Evolutionary conservation across 2,329 filamentous ascomycete species (phyloP).

Genomic region (Gnomoniopsis smithogilvyi): DNA sequence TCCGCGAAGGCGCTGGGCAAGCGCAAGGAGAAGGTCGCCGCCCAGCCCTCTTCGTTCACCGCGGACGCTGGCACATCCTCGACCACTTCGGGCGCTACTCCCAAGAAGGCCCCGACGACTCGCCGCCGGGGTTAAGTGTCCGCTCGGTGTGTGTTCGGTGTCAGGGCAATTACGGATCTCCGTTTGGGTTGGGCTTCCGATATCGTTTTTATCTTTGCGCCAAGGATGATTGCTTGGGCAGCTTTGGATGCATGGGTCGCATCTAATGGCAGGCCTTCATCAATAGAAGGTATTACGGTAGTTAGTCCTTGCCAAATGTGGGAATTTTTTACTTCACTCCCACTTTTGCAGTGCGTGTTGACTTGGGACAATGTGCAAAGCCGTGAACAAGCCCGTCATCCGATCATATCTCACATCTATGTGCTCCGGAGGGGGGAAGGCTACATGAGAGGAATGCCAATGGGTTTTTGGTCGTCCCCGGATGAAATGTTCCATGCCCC

Average conservation of each 20-base stretch:
- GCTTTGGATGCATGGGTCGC: neutral
- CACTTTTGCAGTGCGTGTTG: neutral
- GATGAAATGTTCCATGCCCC: neutral
- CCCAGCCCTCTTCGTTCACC: slow-evolving; percentile 24
- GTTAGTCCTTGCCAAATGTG: slow-evolving; percentile 10
- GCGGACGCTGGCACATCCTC: slow-evolving; percentile 17
- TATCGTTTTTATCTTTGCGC: neutral
- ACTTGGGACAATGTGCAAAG: neutral
- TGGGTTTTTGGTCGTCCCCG: neutral
- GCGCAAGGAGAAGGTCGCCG: slow-evolving; percentile 31
- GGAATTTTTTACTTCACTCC: neutral
- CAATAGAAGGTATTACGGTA: slow-evolving; percentile 2
- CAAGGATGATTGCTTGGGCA: neutral
- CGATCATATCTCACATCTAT: neutral
- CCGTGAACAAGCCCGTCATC: neutral
- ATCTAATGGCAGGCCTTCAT: slow-evolving; percentile 3
- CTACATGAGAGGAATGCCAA: too few species aligned
- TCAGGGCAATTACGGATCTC: neutral
- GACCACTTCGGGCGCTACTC: slow-evolving; percentile 19
- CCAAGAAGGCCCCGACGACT: slow-evolving; percentile 39
- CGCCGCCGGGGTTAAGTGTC: slow-evolving; percentile 34
- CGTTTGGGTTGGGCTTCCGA: slow-evolving; percentile 1
- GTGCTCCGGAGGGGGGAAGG: too few species aligned
- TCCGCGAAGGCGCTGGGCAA: slow-evolving; percentile 34
- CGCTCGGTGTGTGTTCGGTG: slow-evolving; percentile 2